phyloP scores from a whole-genome alignment of 1,139 yeast genomes.

The Williopsis jadinii region DNA sequence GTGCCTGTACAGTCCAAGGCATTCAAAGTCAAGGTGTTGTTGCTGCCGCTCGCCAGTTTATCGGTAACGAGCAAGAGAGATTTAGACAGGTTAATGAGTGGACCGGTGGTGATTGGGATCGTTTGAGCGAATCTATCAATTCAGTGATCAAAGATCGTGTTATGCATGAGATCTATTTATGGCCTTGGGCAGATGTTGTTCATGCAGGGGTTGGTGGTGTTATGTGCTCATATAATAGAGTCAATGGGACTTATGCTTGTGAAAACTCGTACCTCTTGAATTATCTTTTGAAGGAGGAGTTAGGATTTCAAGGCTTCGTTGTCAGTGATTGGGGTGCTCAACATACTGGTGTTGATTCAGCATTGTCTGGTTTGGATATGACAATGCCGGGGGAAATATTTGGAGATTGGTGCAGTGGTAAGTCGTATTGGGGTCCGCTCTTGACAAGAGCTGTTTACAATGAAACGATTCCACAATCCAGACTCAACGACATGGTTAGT shows the following conservation, averaged over 20 bases:
- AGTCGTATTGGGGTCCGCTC: constrained; percentile 52
- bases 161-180: constrained; percentile 54
- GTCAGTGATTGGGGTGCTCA: constrained; percentile 65
- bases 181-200: constrained; percentile 64
- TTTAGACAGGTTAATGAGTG: constrained; percentile 55
- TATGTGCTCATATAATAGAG: constrained; percentile 56
- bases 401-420: constrained; percentile 47
- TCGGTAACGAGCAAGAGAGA: constrained; percentile 62
- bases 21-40: constrained; percentile 53
- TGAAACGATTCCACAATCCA: constrained; percentile 45
- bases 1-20: constrained; percentile 47
- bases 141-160: constrained; percentile 55
- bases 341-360: constrained; percentile 50
- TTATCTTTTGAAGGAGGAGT: constrained; percentile 49
- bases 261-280: constrained; percentile 54
- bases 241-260: constrained; percentile 55
- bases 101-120: constrained; percentile 36
- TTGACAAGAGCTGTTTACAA: constrained; percentile 50
- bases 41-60: constrained; percentile 47
- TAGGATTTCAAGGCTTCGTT: constrained; percentile 63
- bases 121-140: constrained; percentile 33
- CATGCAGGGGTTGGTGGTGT: constrained; percentile 56
- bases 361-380: constrained; percentile 59
- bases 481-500: constrained; percentile 57
- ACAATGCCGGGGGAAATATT: constrained; percentile 59